Percentiles rank a stretch among this genome's conserved stretches.
phyloP scores from a whole-genome alignment of 148 eudicot species.

The Silene conica region DNA sequence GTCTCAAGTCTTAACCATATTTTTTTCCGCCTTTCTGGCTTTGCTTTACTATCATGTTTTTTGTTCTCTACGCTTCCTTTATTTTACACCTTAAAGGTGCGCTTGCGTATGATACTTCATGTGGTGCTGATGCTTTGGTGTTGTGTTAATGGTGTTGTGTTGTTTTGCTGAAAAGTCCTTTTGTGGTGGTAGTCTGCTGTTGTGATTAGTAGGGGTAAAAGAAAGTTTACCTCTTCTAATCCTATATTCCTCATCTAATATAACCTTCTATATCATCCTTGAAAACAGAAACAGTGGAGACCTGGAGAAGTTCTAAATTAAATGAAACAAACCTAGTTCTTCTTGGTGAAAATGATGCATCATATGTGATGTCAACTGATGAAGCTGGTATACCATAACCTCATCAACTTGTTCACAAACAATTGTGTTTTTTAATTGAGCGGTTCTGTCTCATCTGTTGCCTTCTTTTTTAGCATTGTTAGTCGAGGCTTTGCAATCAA shows the following conservation, averaged over 20 bases:
- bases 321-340: slow-evolving; percentile 44
- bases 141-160: too few species aligned
- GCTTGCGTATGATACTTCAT: too few species aligned
- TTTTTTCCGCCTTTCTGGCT: too few species aligned
- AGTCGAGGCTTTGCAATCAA: slow-evolving; percentile 49
- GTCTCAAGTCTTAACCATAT: too few species aligned
- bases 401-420: neutral
- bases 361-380: slow-evolving; percentile 35
- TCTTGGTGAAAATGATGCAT: slow-evolving; percentile 33
- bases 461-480: slow-evolving; percentile 41
- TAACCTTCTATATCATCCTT: neutral
- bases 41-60: neutral
- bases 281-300: slow-evolving; percentile 64
- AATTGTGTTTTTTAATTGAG: neutral
- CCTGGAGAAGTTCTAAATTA: slow-evolving; percentile 61
- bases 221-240: neutral
- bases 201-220: neutral
- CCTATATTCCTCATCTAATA: slow-evolving; percentile 13
- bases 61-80: neutral
- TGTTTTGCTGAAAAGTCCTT: too few species aligned
- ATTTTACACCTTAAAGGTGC: too few species aligned
- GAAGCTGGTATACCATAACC: slow-evolving; percentile 56
- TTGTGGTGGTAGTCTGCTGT: neutral
- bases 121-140: too few species aligned
- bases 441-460: neutral